Evolutionary conservation across 805 yeast genomes (phyloP).

Genomic region (Wickerhamiella kurtzmanii): DNA sequence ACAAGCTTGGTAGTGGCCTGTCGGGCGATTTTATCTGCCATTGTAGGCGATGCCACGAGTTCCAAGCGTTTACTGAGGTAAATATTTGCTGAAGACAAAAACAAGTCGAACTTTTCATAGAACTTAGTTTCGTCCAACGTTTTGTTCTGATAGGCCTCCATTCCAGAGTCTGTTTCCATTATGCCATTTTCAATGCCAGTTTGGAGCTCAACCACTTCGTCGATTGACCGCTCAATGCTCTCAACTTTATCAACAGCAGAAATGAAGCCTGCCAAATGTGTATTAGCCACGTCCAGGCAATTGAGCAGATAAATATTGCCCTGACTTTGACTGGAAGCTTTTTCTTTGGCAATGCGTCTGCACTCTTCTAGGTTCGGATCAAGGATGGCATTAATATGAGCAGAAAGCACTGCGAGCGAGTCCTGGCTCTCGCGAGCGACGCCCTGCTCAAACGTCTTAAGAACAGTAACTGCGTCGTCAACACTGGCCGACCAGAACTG

Average conservation of each 20-base stretch:
- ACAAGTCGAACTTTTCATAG: conserved; percentile 21
- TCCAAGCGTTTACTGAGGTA: conserved; percentile 22
- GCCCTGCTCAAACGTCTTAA: conserved; percentile 33
- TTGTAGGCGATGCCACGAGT: conserved; percentile 24
- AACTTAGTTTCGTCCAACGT: conserved; percentile 6
- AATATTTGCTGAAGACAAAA: conserved; percentile 25
- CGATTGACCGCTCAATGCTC: conserved; percentile 18
- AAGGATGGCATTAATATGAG: conserved; percentile 22
- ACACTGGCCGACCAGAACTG: conserved; percentile 27
- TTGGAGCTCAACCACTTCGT: conserved; percentile 21
- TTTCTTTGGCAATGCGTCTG: conserved; percentile 17
- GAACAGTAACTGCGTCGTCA: conserved; percentile 43
- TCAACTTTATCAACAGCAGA: conserved; percentile 23
- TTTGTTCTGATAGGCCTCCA: conserved; percentile 8
- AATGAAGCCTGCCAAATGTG: conserved; percentile 21
- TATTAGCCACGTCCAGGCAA: conserved; percentile 25
- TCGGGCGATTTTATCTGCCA: conserved; percentile 20
- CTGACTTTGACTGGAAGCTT: conserved; percentile 7
- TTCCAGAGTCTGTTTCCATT: conserved; percentile 18
- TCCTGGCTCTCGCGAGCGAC: conserved; percentile 13
- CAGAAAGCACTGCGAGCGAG: conserved; percentile 8
- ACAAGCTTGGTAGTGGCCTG: conserved; percentile 20
- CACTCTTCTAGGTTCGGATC: conserved; percentile 25
- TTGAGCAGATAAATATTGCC: conserved; percentile 23
- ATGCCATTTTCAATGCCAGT: conserved; percentile 19